These are phyloP conservation scores for Endogone sp. DNA, from an alignment of 192 early-diverging fungal species.

Conservation along the genomic window DNA sequence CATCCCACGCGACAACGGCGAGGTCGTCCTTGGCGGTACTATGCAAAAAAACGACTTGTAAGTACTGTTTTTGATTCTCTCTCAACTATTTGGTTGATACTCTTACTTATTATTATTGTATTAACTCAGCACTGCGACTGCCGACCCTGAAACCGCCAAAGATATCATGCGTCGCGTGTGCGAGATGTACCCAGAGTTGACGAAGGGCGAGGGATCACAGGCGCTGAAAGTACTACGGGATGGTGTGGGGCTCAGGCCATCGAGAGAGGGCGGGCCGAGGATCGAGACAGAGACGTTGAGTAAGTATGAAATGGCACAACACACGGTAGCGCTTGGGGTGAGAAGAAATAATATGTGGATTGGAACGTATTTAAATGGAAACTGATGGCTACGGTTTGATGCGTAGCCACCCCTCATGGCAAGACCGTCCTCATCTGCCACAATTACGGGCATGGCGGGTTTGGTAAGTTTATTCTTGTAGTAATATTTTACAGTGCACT, in stretches of 20 bases:
- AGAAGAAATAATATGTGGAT: too few relatives aligned
- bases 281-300: constrained; percentile 49
- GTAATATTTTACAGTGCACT: not conserved
- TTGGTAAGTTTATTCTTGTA: constrained; percentile 36
- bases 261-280: constrained; percentile 40
- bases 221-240: constrained; percentile 37
- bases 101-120: constrained; percentile 1
- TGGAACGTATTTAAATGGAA: too few relatives aligned
- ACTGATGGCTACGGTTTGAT: too few relatives aligned
- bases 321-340: too few relatives aligned
- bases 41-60: constrained; percentile 45
- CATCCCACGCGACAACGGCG: constrained; percentile 78
- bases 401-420: constrained; percentile 6
- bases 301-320: too few relatives aligned
- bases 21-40: constrained; percentile 75
- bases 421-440: constrained; percentile 43
- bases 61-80: constrained; percentile 3
- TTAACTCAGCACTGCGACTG: constrained; percentile 22
- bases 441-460: constrained; percentile 60
- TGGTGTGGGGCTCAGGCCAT: constrained; percentile 54
- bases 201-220: constrained; percentile 26
- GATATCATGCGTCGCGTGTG: constrained; percentile 35
- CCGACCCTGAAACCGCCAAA: constrained; percentile 23
- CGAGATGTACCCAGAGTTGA: constrained; percentile 45
- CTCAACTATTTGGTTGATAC: not conserved